Base-by-base conservation (phyloP, 2,329 filamentous ascomycete genomes). In the Cordyceps cateniannulata region DNA sequence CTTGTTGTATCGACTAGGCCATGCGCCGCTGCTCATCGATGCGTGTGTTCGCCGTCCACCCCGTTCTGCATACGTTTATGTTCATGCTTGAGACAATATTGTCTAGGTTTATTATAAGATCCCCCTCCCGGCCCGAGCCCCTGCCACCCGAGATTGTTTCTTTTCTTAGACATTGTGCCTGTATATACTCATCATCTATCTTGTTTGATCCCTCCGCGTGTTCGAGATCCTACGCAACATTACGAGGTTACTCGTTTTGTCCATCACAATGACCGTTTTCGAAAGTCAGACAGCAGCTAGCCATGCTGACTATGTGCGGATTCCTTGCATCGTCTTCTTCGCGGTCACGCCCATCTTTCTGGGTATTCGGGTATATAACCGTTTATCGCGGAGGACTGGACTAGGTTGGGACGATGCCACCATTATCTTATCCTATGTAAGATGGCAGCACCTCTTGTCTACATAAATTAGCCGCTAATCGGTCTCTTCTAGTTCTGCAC, bases 401-500 rank as follows among this genome's bases (percentile, higher is more conserved):
- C 38, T 78, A 42, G 72, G 76, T 22, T 67, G 65, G 71, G 78
- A 80, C 66, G 77, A 79, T 64, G 75, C 69, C 65, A 76, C 73
- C 0, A 76, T 79, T 35, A 62, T 77, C 3, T 48, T 74, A 35
- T 77, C 77, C 12, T 77, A 75, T 65, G 77, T 79, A 63, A 64
- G 69, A 8, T 20, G 47, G 62, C 40, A 42, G 20, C 12, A 24
- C 3, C 10, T 22, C 14, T 25, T 25, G 4, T 22, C 14, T 16
- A 38, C 12, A 18, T 1, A 35, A 7, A 8, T n/a, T 12, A 8
- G 1, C 20, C n/a, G n/a, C 27, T 38, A 35, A 50, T 9, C 16
- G 20, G 1, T n/a, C 6, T 20, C 20, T 16, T 35, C 14, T 60
- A 77, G 76, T 53, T 67, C 18, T 77, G 72, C 51, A 70, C 72